These are phyloP conservation scores for Hypoxylon sp. DNA, from an alignment of 2,329 filamentous ascomycete genomes.

Conservation along the genomic window DNA sequence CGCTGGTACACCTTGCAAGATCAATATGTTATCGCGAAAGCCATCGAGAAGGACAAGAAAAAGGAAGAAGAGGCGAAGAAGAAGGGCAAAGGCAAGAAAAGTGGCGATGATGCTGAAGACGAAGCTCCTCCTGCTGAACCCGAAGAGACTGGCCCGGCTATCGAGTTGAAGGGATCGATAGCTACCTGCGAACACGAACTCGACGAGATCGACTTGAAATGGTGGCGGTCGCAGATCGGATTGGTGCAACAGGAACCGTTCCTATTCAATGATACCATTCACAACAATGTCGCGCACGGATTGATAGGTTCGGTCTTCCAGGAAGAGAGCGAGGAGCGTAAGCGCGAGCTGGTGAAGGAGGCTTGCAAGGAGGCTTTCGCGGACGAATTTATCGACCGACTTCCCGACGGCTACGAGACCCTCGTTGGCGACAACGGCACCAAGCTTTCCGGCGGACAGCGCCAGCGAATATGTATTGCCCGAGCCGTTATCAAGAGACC, in stretches of 20 bases:
- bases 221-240: conserved; percentile 71
- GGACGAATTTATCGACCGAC: conserved; percentile 73
- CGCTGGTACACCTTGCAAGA: conserved; percentile 75
- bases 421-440: conserved; percentile 81
- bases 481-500: conserved; percentile 79
- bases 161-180: conserved; percentile 65
- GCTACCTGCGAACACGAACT: conserved; percentile 65
- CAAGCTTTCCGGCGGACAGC: conserved; percentile 84
- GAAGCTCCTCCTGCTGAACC: conserved; percentile 40
- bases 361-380: conserved; percentile 77
- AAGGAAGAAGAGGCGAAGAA: conserved; percentile 57
- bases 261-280: conserved; percentile 74
- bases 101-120: conserved; percentile 48
- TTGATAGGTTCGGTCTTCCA: conserved; percentile 66
- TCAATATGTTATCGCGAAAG: conserved; percentile 64
- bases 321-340: conserved; percentile 64
- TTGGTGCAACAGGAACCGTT: conserved; percentile 77
- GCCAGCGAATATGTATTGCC: conserved; percentile 84
- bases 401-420: conserved; percentile 77
- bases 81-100: conserved; percentile 49
- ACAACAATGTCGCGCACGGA: conserved; percentile 71
- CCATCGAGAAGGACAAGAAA: conserved; percentile 60
- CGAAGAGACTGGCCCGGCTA: conserved; percentile 55
- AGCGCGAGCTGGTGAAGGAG: conserved; percentile 69
- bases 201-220: conserved; percentile 71